Percentiles rank a stretch among this genome's conserved stretches.
phyloP scores from a whole-genome alignment of 306 rosid genomes.

The Cicer arietinum region DNA sequence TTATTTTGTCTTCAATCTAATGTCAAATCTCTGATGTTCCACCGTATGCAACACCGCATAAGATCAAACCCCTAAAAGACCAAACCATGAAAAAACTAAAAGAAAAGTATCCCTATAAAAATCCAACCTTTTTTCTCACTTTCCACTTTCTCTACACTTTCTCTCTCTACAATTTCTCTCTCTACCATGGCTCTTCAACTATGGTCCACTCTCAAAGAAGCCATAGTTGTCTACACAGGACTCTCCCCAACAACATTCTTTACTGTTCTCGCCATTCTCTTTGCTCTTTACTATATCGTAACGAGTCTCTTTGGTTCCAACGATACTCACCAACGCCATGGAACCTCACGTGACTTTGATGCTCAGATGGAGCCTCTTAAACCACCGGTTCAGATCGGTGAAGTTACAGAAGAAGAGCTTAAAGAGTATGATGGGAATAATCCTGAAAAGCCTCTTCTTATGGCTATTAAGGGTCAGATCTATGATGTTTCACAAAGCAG shows the following conservation, averaged over 20 bases:
- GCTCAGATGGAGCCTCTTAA: slow-evolving; percentile 67
- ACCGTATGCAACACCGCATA: background rate
- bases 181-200: slow-evolving; percentile 71
- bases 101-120: background rate
- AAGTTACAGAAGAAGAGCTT: slow-evolving; percentile 75
- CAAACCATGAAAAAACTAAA: background rate
- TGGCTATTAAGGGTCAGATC: slow-evolving; percentile 99
- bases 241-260: slow-evolving; percentile 87
- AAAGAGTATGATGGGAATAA: slow-evolving; percentile 79
- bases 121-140: background rate
- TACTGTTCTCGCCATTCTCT: slow-evolving; percentile 63
- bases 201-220: slow-evolving; percentile 87
- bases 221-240: slow-evolving; percentile 79
- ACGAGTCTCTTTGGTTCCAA: slow-evolving; percentile 71
- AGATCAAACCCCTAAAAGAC: background rate
- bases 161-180: background rate
- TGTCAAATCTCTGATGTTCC: background rate
- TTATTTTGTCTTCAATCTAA: too few species aligned
- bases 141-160: background rate
- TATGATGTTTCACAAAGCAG: slow-evolving; percentile 96
- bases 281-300: slow-evolving; percentile 66
- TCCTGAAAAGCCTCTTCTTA: slow-evolving; percentile 75
- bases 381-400: slow-evolving; percentile 95
- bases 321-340: slow-evolving; percentile 29
- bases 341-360: slow-evolving; percentile 36